phyloP scores from a whole-genome alignment of 352 stramenopile species.

The Pythium aphanidermatum region DNA sequence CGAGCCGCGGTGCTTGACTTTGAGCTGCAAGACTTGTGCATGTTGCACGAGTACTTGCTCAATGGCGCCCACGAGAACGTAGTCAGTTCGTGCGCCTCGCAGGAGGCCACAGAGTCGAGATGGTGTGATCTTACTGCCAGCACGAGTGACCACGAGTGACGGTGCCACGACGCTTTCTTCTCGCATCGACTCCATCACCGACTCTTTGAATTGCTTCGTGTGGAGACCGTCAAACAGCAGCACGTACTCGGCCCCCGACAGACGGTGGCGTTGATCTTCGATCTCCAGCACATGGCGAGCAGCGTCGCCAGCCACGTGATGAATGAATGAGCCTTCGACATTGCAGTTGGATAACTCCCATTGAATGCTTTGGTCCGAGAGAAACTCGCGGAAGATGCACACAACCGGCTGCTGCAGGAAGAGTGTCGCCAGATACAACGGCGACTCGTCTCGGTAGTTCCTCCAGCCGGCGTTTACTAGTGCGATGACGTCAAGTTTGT shows the following conservation, averaged over 20 bases:
- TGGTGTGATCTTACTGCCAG: slow-evolving; percentile 21
- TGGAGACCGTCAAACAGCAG: slow-evolving; percentile 57
- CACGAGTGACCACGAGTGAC: slow-evolving; percentile 38
- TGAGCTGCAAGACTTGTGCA: slow-evolving; percentile 55
- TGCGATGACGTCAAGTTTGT: slow-evolving; percentile 15
- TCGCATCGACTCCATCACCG: slow-evolving; percentile 57
- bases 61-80: slow-evolving; percentile 51
- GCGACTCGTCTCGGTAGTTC: slow-evolving; percentile 62
- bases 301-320: slow-evolving; percentile 43
- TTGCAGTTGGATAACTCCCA: slow-evolving; percentile 61
- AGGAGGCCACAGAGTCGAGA: slow-evolving; percentile 9
- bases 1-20: slow-evolving; percentile 66
- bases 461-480: slow-evolving; percentile 36
- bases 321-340: slow-evolving; percentile 64
- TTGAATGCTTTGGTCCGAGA: slow-evolving; percentile 33
- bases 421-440: slow-evolving; percentile 55
- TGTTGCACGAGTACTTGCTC: slow-evolving; percentile 54
- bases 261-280: slow-evolving; percentile 7
- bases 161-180: slow-evolving; percentile 58
- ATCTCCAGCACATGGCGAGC: slow-evolving; percentile 26
- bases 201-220: slow-evolving; percentile 69
- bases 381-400: slow-evolving; percentile 22
- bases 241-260: slow-evolving; percentile 53
- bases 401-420: slow-evolving; percentile 46
- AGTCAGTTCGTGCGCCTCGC: slow-evolving; percentile 24